Percentiles rank a stretch among this genome's conserved stretches.
These are phyloP conservation scores for Avicennia marina DNA, from an alignment of 257 asterid genomes.

Conservation along the genomic window DNA sequence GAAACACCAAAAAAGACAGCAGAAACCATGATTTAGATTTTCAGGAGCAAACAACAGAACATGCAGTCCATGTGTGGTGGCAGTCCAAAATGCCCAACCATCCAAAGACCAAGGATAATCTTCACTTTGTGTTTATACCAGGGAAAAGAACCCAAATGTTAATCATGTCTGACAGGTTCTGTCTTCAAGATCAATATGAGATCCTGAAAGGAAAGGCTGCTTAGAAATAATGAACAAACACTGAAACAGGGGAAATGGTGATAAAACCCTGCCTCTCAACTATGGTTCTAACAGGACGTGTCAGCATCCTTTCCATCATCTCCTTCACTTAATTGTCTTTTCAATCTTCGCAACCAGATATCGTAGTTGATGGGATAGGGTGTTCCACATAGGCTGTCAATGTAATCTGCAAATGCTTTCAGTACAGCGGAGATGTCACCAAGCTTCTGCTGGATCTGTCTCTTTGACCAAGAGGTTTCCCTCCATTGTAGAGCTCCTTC, in stretches of 20 bases:
- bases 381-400: conserved; percentile 94
- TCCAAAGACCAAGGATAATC: background rate
- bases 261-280: background rate
- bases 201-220: conserved; percentile 1
- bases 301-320: conserved; percentile 58
- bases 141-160: background rate
- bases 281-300: too few relatives aligned
- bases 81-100: background rate
- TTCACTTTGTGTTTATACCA: background rate
- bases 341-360: conserved; percentile 86
- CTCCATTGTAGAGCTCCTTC: conserved; percentile 98
- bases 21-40: background rate
- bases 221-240: background rate
- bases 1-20: background rate
- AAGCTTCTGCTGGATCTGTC: conserved; percentile 87
- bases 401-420: conserved; percentile 96
- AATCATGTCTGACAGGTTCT: background rate
- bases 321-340: conserved; percentile 39
- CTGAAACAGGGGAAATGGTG: background rate
- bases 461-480: conserved; percentile 92
- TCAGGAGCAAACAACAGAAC: background rate
- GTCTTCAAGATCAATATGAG: conserved; percentile 1
- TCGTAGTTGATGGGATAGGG: conserved; percentile 87
- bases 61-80: background rate
- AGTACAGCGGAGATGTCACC: conserved; percentile 91